Conservation (phyloP, 164 flowering plant species). For the Echeveria elegans region DNA sequence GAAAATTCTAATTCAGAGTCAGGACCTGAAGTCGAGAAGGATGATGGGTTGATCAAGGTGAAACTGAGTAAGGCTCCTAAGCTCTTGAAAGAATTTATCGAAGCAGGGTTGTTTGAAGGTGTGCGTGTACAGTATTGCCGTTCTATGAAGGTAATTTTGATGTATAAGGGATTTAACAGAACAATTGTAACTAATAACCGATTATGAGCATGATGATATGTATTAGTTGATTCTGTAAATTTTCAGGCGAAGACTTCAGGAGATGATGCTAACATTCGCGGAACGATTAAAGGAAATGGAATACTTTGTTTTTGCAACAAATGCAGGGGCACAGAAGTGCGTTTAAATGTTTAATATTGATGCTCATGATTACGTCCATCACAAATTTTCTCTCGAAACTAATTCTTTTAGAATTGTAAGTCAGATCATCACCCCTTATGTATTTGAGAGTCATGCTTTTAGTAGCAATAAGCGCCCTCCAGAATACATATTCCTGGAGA, state of each 20-base stretch:
- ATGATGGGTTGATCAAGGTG: neutral
- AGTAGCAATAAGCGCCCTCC: constrained; percentile 62
- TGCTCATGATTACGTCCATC: neutral
- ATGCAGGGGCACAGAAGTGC: constrained; percentile 56
- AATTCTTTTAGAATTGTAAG: neutral
- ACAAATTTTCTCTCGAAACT: too few relatives aligned
- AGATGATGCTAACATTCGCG: constrained; percentile 29
- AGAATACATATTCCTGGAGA: constrained; percentile 61
- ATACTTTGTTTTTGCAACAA: constrained; percentile 53
- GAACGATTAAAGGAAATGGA: constrained; percentile 49
- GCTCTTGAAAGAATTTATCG: constrained; percentile 51
- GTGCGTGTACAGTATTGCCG: constrained; percentile 37
- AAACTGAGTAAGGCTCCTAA: constrained; percentile 17
- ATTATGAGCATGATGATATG: neutral
- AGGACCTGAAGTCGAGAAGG: neutral
- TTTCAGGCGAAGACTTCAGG: constrained; percentile 13
- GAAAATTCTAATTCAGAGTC: constrained; percentile 16
- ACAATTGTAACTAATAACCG: neutral
- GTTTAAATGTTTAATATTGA: constrained; percentile 16
- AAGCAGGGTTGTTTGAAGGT: constrained; percentile 67
- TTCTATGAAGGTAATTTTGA: constrained; percentile 38
- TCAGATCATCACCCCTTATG: constrained; percentile 50
- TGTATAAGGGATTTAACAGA: neutral
- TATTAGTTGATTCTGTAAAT: neutral
- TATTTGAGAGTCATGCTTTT: constrained; percentile 74